phyloP scores from a whole-genome alignment of 495 filamentous ascomycete genomes.

The Apiosordaria backusii region DNA sequence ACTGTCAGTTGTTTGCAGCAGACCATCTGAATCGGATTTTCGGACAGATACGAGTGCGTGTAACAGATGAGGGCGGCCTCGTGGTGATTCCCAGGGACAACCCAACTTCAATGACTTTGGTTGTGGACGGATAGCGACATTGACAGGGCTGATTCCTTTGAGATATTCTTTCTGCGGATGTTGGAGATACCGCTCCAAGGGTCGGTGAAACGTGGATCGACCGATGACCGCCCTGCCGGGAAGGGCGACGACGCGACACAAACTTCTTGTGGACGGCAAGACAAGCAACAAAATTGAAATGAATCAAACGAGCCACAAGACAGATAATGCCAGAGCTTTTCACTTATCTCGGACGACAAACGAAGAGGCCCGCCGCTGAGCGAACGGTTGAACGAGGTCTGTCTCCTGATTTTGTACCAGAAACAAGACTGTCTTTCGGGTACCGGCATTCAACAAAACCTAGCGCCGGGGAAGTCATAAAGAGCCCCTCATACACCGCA shows the following conservation, averaged over 20 bases:
- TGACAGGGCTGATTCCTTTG: slow-evolving; percentile 16
- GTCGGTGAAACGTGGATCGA: neutral
- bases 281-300: neutral
- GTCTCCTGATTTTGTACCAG: slow-evolving; percentile 18
- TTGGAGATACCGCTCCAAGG: neutral
- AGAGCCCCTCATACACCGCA: neutral
- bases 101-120: slow-evolving; percentile 15
- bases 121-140: slow-evolving; percentile 25
- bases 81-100: neutral
- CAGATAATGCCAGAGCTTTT: neutral
- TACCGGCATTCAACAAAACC: slow-evolving; percentile 23
- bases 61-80: neutral
- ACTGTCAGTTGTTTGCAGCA: no score
- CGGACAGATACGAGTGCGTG: neutral
- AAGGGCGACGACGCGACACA: neutral
- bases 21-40: no score
- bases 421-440: slow-evolving; percentile 21
- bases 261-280: neutral
- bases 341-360: neutral
- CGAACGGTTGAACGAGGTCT: neutral
- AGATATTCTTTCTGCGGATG: neutral
- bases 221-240: neutral
- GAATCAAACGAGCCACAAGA: neutral
- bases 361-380: neutral
- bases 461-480: neutral